Evolutionary conservation across 225 moss, liverwort and hornwort species (phyloP).

Genomic region (Antitrichia curtipendula): DNA sequence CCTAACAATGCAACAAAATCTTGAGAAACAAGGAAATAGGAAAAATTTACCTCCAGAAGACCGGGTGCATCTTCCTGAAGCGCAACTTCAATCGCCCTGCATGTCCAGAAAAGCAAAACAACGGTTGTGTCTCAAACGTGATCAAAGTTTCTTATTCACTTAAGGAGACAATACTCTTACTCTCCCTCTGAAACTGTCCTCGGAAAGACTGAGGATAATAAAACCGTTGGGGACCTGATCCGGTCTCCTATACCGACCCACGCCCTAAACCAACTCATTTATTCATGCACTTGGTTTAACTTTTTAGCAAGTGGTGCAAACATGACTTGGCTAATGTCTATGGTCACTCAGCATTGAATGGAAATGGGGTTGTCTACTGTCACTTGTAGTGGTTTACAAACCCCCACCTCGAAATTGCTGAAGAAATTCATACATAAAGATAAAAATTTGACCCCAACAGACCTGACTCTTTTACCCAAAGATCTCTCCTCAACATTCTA

Average conservation of each 20-base stretch:
- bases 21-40: not conserved
- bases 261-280: not conserved
- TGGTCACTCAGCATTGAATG: not conserved
- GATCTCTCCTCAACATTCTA: not conserved
- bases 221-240: not conserved
- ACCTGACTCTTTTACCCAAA: not conserved
- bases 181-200: not conserved
- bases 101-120: not conserved
- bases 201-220: not conserved
- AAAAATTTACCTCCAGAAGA: constrained; percentile 38
- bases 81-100: constrained; percentile 49
- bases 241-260: not conserved
- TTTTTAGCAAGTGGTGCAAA: not conserved
- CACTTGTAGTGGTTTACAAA: not conserved
- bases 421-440: not conserved
- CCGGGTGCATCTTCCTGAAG: constrained; percentile 68
- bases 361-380: not conserved
- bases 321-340: not conserved
- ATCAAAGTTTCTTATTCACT: not conserved
- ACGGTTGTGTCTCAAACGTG: not conserved
- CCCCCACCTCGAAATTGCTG: not conserved
- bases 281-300: not conserved
- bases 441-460: not conserved
- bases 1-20: not conserved
- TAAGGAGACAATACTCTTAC: not conserved